A percentile compares a stretch with the other conserved stretches of the same genome.
Conservation (phyloP, 2,329 filamentous ascomycete species). For the Penicillium italicum region DNA sequence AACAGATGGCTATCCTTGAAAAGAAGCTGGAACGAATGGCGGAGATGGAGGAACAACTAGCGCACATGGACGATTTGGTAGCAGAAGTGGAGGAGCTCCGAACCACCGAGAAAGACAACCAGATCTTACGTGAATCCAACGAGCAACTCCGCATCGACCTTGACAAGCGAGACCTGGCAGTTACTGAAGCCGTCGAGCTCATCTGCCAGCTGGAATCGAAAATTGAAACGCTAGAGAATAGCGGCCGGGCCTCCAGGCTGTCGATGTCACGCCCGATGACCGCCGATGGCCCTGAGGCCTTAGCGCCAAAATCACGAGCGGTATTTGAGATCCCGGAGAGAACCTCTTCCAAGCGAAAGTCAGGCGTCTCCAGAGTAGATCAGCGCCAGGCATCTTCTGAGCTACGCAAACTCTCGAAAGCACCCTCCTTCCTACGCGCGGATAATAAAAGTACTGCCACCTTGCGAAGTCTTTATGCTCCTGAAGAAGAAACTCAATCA, state of each 20-base stretch:
- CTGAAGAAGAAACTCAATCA: slow-evolving; percentile 27
- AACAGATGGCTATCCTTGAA: slow-evolving; percentile 36
- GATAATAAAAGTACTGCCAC: slow-evolving; percentile 37
- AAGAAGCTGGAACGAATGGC: slow-evolving; percentile 38
- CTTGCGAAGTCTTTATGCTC: slow-evolving; percentile 39
- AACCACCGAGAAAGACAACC: slow-evolving; percentile 35
- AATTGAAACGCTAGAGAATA: slow-evolving; percentile 33
- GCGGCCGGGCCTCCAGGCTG: slow-evolving; percentile 19
- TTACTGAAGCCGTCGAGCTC: slow-evolving; percentile 43
- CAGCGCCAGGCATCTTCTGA: slow-evolving; percentile 20
- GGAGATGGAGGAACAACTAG: slow-evolving; percentile 35
- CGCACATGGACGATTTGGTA: slow-evolving; percentile 38
- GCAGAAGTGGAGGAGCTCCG: slow-evolving; percentile 40
- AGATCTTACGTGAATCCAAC: slow-evolving; percentile 37
- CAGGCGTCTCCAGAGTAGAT: slow-evolving; percentile 11
- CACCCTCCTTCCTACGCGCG: slow-evolving; percentile 41
- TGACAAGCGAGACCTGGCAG: slow-evolving; percentile 40
- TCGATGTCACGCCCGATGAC: slow-evolving; percentile 28
- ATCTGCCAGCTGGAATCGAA: slow-evolving; percentile 44
- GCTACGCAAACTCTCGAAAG: slow-evolving; percentile 30
- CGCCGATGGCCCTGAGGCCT: slow-evolving; percentile 24
- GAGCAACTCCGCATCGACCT: slow-evolving; percentile 37
- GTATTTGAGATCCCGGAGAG: slow-evolving; percentile 39
- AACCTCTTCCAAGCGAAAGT: slow-evolving; percentile 36
- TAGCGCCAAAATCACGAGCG: slow-evolving; percentile 28